Evolutionary conservation across 805 yeast species (phyloP).

Genomic region (Millerozyma miso): DNA sequence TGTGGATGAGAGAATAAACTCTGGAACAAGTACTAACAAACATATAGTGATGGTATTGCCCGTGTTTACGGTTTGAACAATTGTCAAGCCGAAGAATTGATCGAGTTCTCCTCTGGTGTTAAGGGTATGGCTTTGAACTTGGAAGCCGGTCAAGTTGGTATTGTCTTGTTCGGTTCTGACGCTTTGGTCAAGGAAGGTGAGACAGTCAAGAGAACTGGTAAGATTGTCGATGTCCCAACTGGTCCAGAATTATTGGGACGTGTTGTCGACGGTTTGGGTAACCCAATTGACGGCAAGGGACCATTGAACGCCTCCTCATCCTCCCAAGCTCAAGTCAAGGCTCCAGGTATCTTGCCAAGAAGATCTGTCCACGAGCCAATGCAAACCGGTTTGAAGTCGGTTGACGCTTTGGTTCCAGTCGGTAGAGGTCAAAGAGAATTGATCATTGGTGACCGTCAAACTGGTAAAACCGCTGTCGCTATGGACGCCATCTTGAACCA

Average conservation of each 20-base stretch:
- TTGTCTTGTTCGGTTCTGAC: slow-evolving; percentile 99
- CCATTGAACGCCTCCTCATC: slow-evolving; percentile 83
- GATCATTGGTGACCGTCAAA: slow-evolving; percentile 99
- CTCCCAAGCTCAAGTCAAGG: slow-evolving; percentile 97
- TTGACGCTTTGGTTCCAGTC: slow-evolving; percentile 97
- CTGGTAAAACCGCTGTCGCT: slow-evolving; percentile 99
- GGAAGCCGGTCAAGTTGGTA: slow-evolving; percentile 99
- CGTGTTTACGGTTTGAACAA: slow-evolving; percentile 99
- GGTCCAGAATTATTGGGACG: slow-evolving; percentile 98
- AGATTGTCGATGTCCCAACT: slow-evolving; percentile 98
- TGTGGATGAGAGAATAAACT: neutral
- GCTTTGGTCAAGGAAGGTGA: slow-evolving; percentile 98
- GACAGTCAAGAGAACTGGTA: slow-evolving; percentile 99
- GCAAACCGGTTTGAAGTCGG: slow-evolving; percentile 99
- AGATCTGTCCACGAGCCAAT: slow-evolving; percentile 97
- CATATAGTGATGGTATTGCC: slow-evolving; percentile 96
- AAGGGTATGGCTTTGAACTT: slow-evolving; percentile 99
- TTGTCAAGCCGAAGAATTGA: slow-evolving; percentile 99
- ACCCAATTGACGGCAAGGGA: slow-evolving; percentile 99
- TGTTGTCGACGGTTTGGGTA: slow-evolving; percentile 99
- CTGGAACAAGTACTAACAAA: slow-evolving; percentile 31
- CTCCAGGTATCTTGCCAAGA: slow-evolving; percentile 99
- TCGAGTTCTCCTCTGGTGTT: slow-evolving; percentile 98
- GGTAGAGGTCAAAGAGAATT: slow-evolving; percentile 99
- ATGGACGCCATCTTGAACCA: slow-evolving; percentile 97